These are phyloP conservation scores for Ascosphaera acerosa DNA, from an alignment of 2,329 filamentous ascomycete species.

Conservation along the genomic window DNA sequence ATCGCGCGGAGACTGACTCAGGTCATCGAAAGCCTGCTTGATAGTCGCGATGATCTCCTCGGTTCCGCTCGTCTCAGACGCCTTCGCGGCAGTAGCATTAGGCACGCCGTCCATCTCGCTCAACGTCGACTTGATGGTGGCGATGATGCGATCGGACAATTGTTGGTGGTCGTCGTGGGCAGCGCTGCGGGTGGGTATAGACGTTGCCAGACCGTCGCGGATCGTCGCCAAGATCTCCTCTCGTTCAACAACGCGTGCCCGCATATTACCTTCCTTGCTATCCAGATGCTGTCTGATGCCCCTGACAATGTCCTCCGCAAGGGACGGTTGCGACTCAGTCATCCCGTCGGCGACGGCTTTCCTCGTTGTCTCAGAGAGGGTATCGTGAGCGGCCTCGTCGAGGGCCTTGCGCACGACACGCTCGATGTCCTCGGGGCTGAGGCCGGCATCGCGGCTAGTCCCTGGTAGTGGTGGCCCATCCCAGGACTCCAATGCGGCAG, in stretches of 20 bases:
- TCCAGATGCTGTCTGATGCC: background rate
- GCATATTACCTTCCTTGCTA: background rate
- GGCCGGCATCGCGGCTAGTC: background rate
- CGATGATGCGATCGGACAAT: slow-evolving; percentile 5
- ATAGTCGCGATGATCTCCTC: slow-evolving; percentile 7
- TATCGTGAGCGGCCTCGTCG: slow-evolving; percentile 11
- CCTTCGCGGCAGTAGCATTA: background rate
- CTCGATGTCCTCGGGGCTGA: slow-evolving; percentile 7
- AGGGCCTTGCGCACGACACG: slow-evolving; percentile 10
- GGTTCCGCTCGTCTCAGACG: background rate
- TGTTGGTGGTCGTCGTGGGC: background rate
- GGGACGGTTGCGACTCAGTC: background rate
- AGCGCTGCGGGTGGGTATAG: background rate
- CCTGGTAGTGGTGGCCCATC: background rate
- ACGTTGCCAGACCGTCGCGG: background rate
- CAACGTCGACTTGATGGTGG: slow-evolving; percentile 12
- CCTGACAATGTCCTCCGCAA: background rate
- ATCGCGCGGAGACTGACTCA: slow-evolving; percentile 27
- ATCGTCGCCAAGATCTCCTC: background rate
- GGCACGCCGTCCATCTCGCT: slow-evolving; percentile 6
- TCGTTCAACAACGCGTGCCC: background rate
- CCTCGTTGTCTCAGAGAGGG: too few species aligned
- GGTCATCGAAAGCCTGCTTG: slow-evolving; percentile 9
- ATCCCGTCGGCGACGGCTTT: slow-evolving; percentile 1
- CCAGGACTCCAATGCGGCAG: slow-evolving; percentile 1